Evolutionary conservation across 1,284 basidiomycete species (phyloP), one percentile per base, ranked within the genome.

Genomic region (Apiotrichum mycotoxinovorans): DNA sequence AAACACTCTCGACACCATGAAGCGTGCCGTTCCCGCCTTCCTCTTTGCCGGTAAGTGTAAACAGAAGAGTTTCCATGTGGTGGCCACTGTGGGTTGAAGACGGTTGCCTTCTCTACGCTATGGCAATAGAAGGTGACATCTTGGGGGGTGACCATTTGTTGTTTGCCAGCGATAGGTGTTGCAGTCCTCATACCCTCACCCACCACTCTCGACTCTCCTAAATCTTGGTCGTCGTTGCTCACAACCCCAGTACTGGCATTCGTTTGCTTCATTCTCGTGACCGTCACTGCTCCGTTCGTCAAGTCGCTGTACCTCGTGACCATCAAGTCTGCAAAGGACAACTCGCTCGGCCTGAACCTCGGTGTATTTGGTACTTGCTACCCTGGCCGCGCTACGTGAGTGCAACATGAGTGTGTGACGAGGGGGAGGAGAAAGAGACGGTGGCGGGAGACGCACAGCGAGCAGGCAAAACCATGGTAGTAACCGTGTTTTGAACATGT

Each of bases 251-350:
- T 55, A 40, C n/a, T 42, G 33, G 53, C 53, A 8, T 55, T 49
- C 41, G 23, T 55, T 25, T 38, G 30, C 40, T 55, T 55, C 47
- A 55, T 55, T 41, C 53, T 55, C n/a, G 46, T 49, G 4, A 55
- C 53, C 17, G 53, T 55, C n/a, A 27, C 53, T 4, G 53, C 53
- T 11, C 53, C 53, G 47, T 55, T 55, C 47, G 50, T 55, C 53
- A 48, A 49, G 26, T 11, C 12, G 5, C 53, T 55, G 15, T 44
- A 55, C 47, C 15, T 55, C 40, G 30, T 40, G 30, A 30, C 44
- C 47, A 44, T 55, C 20, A 3, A 9, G 1, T 20, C 33, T 7
- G 14, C 53, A 11, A 5, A 25, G 18, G 42, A 50, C 18, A n/a
- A 20, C 20, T 12, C 40, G 5, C 46, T 55, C 18, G 53, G 47